These are phyloP conservation scores for Phytopythium montanum DNA, from an alignment of 352 stramenopile species.

Conservation along the genomic window DNA sequence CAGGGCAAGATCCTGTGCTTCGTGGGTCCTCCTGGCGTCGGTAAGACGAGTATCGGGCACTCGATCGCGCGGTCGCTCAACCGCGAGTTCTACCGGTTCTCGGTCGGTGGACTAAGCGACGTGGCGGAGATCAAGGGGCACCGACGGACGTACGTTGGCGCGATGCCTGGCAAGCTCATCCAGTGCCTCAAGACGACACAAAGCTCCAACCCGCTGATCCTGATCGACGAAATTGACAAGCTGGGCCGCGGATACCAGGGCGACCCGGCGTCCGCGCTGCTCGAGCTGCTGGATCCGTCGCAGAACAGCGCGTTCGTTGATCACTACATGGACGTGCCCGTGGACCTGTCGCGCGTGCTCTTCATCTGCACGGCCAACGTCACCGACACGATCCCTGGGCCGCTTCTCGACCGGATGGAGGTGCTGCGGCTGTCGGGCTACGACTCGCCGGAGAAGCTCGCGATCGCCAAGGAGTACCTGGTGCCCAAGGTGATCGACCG, in stretches of 20 bases:
- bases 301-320: slow-evolving; percentile 98
- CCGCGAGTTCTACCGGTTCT: slow-evolving; percentile 98
- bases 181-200: slow-evolving; percentile 98
- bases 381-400: slow-evolving; percentile 95
- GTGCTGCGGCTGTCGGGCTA: slow-evolving; percentile 96
- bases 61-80: slow-evolving; percentile 96
- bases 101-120: slow-evolving; percentile 95
- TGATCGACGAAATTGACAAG: slow-evolving; percentile 98
- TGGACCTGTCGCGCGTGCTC: slow-evolving; percentile 96
- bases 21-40: slow-evolving; percentile 92
- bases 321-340: slow-evolving; percentile 98
- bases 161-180: slow-evolving; percentile 99
- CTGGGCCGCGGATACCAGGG: slow-evolving; percentile 85
- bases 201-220: slow-evolving; percentile 96
- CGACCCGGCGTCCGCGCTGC: slow-evolving; percentile 93
- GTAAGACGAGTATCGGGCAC: slow-evolving; percentile 95
- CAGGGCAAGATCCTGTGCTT: slow-evolving; percentile 99
- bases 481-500: slow-evolving; percentile 96
- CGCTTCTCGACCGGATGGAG: slow-evolving; percentile 99
- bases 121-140: slow-evolving; percentile 99
- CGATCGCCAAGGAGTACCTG: slow-evolving; percentile 97
- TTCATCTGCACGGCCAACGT: slow-evolving; percentile 98
- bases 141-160: slow-evolving; percentile 97
- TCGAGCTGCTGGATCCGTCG: slow-evolving; percentile 97
- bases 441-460: slow-evolving; percentile 96